Conservation (phyloP, 78 protist genomes). For the Tieghemostelium lacteum region DNA sequence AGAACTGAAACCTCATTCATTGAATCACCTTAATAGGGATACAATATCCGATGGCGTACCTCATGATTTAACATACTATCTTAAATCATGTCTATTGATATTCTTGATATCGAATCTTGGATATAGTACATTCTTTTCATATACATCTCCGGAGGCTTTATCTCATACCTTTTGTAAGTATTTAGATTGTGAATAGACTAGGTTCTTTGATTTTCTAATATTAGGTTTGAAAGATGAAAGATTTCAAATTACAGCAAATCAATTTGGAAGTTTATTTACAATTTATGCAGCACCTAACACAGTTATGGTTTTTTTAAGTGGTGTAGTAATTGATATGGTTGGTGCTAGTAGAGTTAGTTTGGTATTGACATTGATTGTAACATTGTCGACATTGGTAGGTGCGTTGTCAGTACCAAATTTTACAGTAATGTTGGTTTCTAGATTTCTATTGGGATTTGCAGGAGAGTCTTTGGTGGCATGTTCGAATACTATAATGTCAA, state of each 20-base stretch:
- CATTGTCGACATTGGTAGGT: constrained; percentile 31
- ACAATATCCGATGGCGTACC: neutral
- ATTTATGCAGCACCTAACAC: constrained; percentile 54
- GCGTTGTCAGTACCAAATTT: constrained; percentile 59
- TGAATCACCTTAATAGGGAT: neutral
- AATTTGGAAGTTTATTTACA: constrained; percentile 60
- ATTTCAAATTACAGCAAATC: constrained; percentile 13
- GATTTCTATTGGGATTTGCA: constrained; percentile 68
- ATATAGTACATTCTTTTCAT: constrained; percentile 61
- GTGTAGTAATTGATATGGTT: constrained; percentile 21
- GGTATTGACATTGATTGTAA: constrained; percentile 1
- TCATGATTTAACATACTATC: neutral
- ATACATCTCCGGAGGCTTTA: constrained; percentile 61
- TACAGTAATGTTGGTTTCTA: constrained; percentile 4
- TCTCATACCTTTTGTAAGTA: neutral
- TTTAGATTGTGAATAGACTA: neutral
- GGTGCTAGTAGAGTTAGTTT: constrained; percentile 54
- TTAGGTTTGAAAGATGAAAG: neutral
- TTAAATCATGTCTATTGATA: constrained; percentile 19
- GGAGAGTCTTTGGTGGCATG: constrained; percentile 67
- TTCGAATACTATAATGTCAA: constrained; percentile 55
- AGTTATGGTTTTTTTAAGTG: constrained; percentile 38
- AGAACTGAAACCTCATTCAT: neutral
- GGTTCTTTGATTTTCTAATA: neutral
- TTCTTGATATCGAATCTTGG: constrained; percentile 62